Base-by-base conservation (phyloP, 345 rosid species). In the Salix arbutifolia region DNA sequence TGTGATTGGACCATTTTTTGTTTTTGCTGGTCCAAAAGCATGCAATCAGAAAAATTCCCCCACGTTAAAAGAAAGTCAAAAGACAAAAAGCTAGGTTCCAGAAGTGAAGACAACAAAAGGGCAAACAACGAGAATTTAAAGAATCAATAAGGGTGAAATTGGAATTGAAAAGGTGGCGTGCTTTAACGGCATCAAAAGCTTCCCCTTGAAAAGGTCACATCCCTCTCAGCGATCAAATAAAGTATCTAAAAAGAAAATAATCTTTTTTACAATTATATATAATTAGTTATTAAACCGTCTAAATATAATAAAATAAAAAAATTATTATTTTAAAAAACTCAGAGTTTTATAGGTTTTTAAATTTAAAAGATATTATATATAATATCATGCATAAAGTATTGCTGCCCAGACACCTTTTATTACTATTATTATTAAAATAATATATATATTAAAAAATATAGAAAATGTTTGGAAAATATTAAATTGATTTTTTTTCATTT, bases 141-240 rank as follows among this genome's bases (percentile, higher is more conserved):
- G 4, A 0, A 31, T 35, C n/a, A 35, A 1, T 4, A 31, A 13
- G 85, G 87, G 86, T 38, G 84, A 74, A 82, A 79, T 8, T 10
- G 84, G 78, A 52, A 80, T 60, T 6, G 13, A 62, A 67, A 74
- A 33, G 83, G 69, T 84, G 79, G 85, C 86, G 84, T 88, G 84
- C 86, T 76, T 81, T 82, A 83, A 82, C 83, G 83, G 84, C 84
- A 81, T 79, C 67, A 78, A 46, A 79, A 76, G 70, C 80, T 62
- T 56, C 11, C 4, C 66, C 50, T 48, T 37, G 3, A 28, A 72
- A 68, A 73, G 65, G 56, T 33, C 9, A 13, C 69, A 26, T 65
- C 23, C 25, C 6, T 67, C n/a, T 46, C 52, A 46, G 23, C 17
- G 52, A 14, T 66, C 69, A 1, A 46, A 14, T 46, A 46, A 46